Conservation (phyloP, 176 grass and related monocot species). For the Musa acuminata region DNA sequence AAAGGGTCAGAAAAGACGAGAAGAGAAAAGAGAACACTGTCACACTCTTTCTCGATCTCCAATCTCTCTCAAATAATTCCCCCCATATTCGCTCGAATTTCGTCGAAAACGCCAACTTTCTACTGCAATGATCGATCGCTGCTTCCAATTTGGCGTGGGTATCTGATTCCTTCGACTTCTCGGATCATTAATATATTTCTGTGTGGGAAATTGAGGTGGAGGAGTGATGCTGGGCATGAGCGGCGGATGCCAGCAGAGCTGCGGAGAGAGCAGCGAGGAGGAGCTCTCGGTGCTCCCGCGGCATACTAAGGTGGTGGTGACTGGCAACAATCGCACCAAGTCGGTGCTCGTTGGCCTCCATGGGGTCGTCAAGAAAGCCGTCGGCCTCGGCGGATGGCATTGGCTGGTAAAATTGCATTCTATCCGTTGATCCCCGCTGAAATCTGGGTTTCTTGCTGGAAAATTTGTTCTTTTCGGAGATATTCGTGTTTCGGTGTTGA, state of each 20-base stretch:
- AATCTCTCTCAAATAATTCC: background rate
- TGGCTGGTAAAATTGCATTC: background rate
- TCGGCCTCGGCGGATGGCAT: conserved; percentile 11
- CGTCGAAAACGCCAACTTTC: background rate
- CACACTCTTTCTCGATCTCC: background rate
- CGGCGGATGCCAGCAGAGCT: conserved; percentile 5
- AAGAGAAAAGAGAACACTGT: background rate
- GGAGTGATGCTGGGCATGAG: background rate
- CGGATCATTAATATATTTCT: background rate
- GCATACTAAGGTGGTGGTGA: conserved; percentile 9
- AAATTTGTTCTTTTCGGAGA: background rate
- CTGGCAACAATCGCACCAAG: conserved; percentile 2
- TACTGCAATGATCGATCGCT: background rate
- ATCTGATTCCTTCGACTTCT: background rate
- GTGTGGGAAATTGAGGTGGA: background rate
- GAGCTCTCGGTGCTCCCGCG: background rate
- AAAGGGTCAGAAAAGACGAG: background rate
- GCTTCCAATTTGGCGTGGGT: background rate
- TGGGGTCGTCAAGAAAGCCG: conserved; percentile 3
- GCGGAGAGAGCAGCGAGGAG: conserved; percentile 6
- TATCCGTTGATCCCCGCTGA: background rate
- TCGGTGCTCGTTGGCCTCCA: conserved; percentile 2
- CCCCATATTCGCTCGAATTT: background rate
- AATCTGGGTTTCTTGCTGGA: background rate
- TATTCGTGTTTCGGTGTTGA: background rate